Percentiles rank a stretch among this genome's conserved stretches.
Evolutionary conservation across 2,329 filamentous ascomycete genomes (phyloP).

Genomic region (Phialophora verrucosa): DNA sequence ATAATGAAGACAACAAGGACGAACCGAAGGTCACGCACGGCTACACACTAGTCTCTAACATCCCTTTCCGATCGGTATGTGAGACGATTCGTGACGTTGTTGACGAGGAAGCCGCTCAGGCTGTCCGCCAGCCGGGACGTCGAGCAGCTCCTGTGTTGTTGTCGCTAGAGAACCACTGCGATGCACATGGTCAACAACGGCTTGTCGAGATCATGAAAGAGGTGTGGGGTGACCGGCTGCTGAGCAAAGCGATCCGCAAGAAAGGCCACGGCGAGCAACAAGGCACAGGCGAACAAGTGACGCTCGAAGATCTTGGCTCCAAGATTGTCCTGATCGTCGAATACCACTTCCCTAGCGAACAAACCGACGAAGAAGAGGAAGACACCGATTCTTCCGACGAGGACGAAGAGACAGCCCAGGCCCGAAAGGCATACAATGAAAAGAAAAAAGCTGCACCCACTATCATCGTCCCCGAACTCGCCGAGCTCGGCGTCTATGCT

Average conservation of each 20-base stretch:
- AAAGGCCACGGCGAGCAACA: constrained; percentile 36
- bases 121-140: constrained; percentile 23
- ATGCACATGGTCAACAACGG: constrained; percentile 33
- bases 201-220: constrained; percentile 38
- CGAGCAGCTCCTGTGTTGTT: constrained; percentile 34
- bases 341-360: constrained; percentile 37
- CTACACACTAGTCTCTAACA: constrained; percentile 37
- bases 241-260: constrained; percentile 35
- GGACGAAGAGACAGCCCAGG: constrained; percentile 29
- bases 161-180: constrained; percentile 39
- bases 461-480: constrained; percentile 37
- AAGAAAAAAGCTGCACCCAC: constrained; percentile 33
- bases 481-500: constrained; percentile 39
- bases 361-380: constrained; percentile 15
- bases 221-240: constrained; percentile 36
- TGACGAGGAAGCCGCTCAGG: constrained; percentile 32
- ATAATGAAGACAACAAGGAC: constrained; percentile 33
- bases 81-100: constrained; percentile 39
- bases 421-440: constrained; percentile 32
- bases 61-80: constrained; percentile 37
- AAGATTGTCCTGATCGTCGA: constrained; percentile 40
- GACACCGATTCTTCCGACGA: constrained; percentile 24
- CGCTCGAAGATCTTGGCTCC: constrained; percentile 35
- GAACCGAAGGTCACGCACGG: constrained; percentile 40
- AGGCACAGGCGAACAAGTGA: constrained; percentile 35